Evolutionary conservation across 306 rosid genomes (phyloP).

Genomic region (Quercus glauca): DNA sequence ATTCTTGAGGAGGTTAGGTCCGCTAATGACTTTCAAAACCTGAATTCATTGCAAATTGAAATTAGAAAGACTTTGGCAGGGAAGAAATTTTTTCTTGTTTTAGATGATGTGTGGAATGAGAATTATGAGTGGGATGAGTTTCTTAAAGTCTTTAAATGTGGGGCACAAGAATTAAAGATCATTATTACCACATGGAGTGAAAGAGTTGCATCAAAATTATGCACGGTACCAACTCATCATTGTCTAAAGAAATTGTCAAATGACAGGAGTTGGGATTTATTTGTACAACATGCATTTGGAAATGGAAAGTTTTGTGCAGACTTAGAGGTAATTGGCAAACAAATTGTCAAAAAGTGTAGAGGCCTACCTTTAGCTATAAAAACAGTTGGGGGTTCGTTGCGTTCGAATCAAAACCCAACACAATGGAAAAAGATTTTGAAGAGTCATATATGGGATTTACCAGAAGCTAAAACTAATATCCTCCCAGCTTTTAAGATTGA

Average conservation of each 20-base stretch:
- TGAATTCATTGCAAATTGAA: neutral
- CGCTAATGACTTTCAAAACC: neutral
- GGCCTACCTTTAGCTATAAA: conserved; percentile 24
- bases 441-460: conserved; percentile 19
- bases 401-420: neutral
- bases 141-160: neutral
- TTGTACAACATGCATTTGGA: conserved; percentile 17
- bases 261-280: conserved; percentile 27
- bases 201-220: conserved; percentile 1
- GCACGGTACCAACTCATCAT: neutral
- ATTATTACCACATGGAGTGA: conserved; percentile 21
- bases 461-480: neutral
- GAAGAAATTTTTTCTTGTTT: conserved; percentile 26
- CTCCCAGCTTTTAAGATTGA: conserved; percentile 10
- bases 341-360: conserved; percentile 20
- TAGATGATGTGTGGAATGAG: conserved; percentile 31
- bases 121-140: conserved; percentile 17
- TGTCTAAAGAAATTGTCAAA: conserved; percentile 3
- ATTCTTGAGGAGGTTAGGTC: conserved; percentile 6
- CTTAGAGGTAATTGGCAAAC: neutral
- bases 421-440: conserved; percentile 13
- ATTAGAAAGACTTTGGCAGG: neutral
- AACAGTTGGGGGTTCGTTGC: conserved; percentile 17
- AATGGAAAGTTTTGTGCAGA: neutral
- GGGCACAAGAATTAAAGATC: conserved; percentile 1